These are phyloP conservation scores for Saccharomycopsis hybrid DNA, from an alignment of 1,139 yeast species.

Conservation along the genomic window DNA sequence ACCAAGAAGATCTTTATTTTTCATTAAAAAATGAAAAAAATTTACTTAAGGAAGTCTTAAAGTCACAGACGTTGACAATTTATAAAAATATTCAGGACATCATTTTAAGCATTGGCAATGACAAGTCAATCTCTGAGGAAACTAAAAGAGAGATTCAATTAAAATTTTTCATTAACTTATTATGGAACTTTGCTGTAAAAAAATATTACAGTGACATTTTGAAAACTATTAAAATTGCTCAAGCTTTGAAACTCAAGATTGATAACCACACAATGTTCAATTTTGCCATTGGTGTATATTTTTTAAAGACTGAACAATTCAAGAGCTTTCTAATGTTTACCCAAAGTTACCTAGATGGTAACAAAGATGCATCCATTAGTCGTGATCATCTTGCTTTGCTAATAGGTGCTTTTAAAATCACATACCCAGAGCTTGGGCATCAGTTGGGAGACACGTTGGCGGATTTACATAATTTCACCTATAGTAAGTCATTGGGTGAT, in stretches of 20 bases:
- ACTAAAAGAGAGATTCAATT: neutral
- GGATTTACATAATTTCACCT: no score
- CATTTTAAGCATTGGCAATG: neutral
- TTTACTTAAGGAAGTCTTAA: constrained; percentile 2
- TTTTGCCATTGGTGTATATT: constrained; percentile 10
- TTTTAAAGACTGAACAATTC: constrained; percentile 10
- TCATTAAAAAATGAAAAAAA: constrained; percentile 4
- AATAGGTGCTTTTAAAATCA: neutral
- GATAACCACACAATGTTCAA: neutral
- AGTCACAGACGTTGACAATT: neutral
- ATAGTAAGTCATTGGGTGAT: no score
- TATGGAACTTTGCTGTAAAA: constrained; percentile 3
- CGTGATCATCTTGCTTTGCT: neutral
- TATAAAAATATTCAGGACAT: constrained; percentile 11
- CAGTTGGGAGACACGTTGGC: neutral
- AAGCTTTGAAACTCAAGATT: neutral
- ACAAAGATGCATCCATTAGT: neutral
- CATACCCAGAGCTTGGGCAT: constrained; percentile 2
- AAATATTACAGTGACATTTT: constrained; percentile 12
- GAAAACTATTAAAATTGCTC: constrained; percentile 9
- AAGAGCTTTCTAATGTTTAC: constrained; percentile 5
- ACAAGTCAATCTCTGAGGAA: neutral
- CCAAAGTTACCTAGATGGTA: neutral
- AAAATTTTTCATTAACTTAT: neutral
- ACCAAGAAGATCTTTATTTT: constrained; percentile 12